Evolutionary conservation across 352 stramenopile genomes (phyloP).

Genomic region (Phytophthora ramorum): DNA sequence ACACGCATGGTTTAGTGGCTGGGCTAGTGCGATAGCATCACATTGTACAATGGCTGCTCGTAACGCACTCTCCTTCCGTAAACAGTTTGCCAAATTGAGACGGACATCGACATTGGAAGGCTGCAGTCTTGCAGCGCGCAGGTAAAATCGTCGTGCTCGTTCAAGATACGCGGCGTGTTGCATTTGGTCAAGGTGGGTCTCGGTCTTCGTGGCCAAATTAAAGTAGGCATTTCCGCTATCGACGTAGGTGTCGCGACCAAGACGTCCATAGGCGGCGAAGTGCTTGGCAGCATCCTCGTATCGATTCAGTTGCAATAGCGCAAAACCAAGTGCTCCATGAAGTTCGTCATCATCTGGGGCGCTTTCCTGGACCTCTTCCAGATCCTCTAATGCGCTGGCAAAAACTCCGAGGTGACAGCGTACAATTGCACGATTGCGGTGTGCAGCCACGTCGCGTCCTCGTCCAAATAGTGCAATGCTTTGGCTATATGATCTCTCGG

Average conservation of each 20-base stretch:
- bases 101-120: slow-evolving; percentile 66
- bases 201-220: slow-evolving; percentile 55
- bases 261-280: slow-evolving; percentile 67
- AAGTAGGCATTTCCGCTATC: slow-evolving; percentile 85
- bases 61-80: slow-evolving; percentile 57
- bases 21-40: slow-evolving; percentile 46
- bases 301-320: slow-evolving; percentile 70
- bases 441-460: slow-evolving; percentile 55
- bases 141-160: slow-evolving; percentile 71
- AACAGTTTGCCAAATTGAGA: slow-evolving; percentile 74
- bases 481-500: slow-evolving; percentile 63
- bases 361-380: slow-evolving; percentile 70
- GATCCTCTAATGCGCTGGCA: slow-evolving; percentile 63
- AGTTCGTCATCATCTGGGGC: slow-evolving; percentile 77
- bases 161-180: slow-evolving; percentile 51
- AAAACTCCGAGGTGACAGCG: slow-evolving; percentile 65
- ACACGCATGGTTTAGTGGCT: slow-evolving; percentile 56
- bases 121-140: slow-evolving; percentile 64
- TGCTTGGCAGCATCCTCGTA: slow-evolving; percentile 69
- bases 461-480: slow-evolving; percentile 52
- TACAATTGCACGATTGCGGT: slow-evolving; percentile 73
- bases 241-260: slow-evolving; percentile 68
- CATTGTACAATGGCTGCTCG: slow-evolving; percentile 60
- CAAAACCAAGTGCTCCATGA: slow-evolving; percentile 69
- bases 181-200: slow-evolving; percentile 44